Percentiles rank a stretch among this genome's conserved stretches.
phyloP scores from a whole-genome alignment of 169 alveolate genomes.

The Plasmodium fragile region DNA sequence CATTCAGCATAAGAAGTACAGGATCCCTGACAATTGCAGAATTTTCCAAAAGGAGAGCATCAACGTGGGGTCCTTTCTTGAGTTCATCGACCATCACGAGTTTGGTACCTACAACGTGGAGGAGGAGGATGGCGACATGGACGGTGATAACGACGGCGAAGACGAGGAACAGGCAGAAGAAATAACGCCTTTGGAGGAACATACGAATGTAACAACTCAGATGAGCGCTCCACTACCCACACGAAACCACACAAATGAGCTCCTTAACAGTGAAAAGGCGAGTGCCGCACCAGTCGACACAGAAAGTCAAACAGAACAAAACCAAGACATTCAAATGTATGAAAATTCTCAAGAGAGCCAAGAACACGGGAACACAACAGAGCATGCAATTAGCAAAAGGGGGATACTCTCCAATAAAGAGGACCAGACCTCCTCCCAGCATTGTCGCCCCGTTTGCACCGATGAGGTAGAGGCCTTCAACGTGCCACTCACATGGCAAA shows the following conservation, averaged over 20 bases:
- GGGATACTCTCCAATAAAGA: background rate
- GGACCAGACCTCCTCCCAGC: background rate
- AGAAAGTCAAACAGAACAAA: background rate
- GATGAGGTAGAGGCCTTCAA: background rate
- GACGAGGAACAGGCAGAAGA: background rate
- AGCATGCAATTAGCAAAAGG: background rate
- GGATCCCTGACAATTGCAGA: constrained; percentile 82
- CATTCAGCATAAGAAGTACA: constrained; percentile 81
- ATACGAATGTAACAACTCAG: too few relatives aligned
- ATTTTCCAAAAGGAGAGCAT: constrained; percentile 78
- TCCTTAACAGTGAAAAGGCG: background rate
- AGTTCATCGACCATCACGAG: constrained; percentile 26
- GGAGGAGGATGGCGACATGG: background rate
- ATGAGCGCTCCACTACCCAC: background rate
- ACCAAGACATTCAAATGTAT: background rate
- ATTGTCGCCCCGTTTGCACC: background rate
- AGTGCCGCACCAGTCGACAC: background rate
- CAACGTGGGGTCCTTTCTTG: background rate
- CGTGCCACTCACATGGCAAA: background rate
- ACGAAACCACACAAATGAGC: background rate
- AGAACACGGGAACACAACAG: background rate
- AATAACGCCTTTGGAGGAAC: background rate
- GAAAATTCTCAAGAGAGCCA: background rate
- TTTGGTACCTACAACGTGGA: background rate
- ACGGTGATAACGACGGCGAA: background rate